phyloP scores from a whole-genome alignment of 768 basidiomycete species.

The Russula compacta region DNA sequence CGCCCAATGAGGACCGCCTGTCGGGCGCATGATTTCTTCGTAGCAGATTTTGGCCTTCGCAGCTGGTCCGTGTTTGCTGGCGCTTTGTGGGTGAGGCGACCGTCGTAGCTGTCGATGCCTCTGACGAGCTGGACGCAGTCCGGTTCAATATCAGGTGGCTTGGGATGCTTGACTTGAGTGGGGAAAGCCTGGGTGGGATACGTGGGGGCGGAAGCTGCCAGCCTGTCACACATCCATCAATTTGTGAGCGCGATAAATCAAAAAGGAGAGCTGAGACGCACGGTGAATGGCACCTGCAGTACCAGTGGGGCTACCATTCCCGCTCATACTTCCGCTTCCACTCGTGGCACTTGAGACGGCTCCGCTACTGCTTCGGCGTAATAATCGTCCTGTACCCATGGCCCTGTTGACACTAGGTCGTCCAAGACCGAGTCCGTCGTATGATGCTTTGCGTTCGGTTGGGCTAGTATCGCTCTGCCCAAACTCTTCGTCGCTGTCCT shows the following conservation, averaged over 20 bases:
- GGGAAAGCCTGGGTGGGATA: slow-evolving; percentile 40
- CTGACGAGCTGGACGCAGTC: slow-evolving; percentile 46
- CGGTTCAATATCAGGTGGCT: slow-evolving; percentile 35
- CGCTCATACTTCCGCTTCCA: slow-evolving; percentile 46
- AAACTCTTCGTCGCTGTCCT: slow-evolving; percentile 51
- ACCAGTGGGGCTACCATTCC: slow-evolving; percentile 36
- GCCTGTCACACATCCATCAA: slow-evolving; percentile 30
- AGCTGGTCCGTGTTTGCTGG: not conserved
- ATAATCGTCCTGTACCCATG: slow-evolving; percentile 46
- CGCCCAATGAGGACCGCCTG: not conserved
- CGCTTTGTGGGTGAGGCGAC: slow-evolving; percentile 8
- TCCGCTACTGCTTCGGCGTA: slow-evolving; percentile 74
- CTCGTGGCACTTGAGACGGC: slow-evolving; percentile 50
- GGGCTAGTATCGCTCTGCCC: slow-evolving; percentile 48
- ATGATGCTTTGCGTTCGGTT: slow-evolving; percentile 44
- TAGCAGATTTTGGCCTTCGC: not conserved
- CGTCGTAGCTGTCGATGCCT: slow-evolving; percentile 28
- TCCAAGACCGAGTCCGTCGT: slow-evolving; percentile 59
- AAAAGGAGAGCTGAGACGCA: slow-evolving; percentile 29
- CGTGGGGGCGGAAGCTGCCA: slow-evolving; percentile 48
- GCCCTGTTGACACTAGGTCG: slow-evolving; percentile 33
- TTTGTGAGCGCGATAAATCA: not conserved
- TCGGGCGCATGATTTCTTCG: slow-evolving; percentile 1
- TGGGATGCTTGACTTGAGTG: slow-evolving; percentile 31
- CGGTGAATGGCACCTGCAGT: slow-evolving; percentile 57